A percentile compares a stretch with the other conserved stretches of the same genome.
phyloP scores from a whole-genome alignment of 805 yeast genomes.

The Monosporozyma unispora region DNA sequence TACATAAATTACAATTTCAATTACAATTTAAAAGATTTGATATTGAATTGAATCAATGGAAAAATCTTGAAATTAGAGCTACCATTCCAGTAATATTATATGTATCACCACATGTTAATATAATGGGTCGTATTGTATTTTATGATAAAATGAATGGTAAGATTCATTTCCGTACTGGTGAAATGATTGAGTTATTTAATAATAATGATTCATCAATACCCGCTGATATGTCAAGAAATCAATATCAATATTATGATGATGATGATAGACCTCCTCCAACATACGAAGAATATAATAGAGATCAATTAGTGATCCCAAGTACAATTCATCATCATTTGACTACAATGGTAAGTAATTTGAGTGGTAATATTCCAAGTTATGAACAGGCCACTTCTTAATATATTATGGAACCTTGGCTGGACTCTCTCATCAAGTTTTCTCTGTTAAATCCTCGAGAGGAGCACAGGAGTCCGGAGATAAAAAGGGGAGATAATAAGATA shows the following conservation, averaged over 20 bases:
- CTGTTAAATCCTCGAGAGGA: too few species aligned
- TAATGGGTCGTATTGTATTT: conserved; percentile 35
- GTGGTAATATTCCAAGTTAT: background rate
- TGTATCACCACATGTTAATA: conserved; percentile 66
- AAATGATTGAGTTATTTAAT: conserved; percentile 26
- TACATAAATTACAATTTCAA: conserved; percentile 72
- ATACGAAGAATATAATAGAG: conserved; percentile 2
- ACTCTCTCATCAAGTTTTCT: too few species aligned
- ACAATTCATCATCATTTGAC: background rate
- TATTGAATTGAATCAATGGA: conserved; percentile 67
- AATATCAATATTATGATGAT: background rate
- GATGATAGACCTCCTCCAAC: background rate
- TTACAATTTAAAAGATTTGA: conserved; percentile 42
- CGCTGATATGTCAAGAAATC: background rate
- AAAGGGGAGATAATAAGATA: too few species aligned
- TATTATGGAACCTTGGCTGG: too few species aligned
- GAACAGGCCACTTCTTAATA: background rate
- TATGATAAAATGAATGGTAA: conserved; percentile 32
- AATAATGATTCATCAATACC: background rate
- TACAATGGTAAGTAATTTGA: background rate
- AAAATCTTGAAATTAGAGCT: conserved; percentile 78
- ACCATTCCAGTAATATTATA: conserved; percentile 68
- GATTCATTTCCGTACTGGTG: conserved; percentile 35
- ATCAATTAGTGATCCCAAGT: background rate
- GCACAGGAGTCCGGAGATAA: background rate